These are phyloP conservation scores for Rhynchosporium secalis DNA, from an alignment of 2,329 filamentous ascomycete genomes.

Conservation along the genomic window DNA sequence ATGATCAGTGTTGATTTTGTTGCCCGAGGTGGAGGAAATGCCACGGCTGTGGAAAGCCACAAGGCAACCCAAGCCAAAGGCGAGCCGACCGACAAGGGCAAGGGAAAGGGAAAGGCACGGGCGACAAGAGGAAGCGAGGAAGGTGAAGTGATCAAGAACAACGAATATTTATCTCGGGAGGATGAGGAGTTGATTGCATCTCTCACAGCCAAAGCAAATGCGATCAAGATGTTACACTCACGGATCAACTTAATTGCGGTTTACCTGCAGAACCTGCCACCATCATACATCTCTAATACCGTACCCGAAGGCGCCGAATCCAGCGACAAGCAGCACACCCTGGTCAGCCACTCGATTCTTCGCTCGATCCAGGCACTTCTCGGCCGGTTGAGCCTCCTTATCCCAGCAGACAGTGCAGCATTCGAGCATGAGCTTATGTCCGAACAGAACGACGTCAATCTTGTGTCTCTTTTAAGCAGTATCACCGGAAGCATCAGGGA, in stretches of 20 bases:
- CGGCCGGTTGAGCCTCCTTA: constrained; percentile 77
- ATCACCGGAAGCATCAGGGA: constrained; percentile 72
- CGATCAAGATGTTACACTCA: constrained; percentile 87
- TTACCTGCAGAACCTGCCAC: constrained; percentile 76
- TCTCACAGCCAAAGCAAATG: constrained; percentile 86
- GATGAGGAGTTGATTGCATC: constrained; percentile 63
- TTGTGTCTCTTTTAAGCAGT: constrained; percentile 73
- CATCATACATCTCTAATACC: constrained; percentile 58
- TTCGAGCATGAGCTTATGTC: constrained; percentile 72
- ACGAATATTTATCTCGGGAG: constrained; percentile 55
- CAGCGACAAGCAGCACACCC: constrained; percentile 32
- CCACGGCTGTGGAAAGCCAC: constrained; percentile 56
- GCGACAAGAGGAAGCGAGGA: constrained; percentile 36
- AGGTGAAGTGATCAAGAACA: constrained; percentile 41
- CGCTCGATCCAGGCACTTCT: constrained; percentile 87
- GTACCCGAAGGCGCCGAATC: constrained; percentile 39
- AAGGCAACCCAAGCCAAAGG: constrained; percentile 38
- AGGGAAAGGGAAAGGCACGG: constrained; percentile 37
- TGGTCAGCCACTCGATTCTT: constrained; percentile 67
- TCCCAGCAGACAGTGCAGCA: constrained; percentile 63
- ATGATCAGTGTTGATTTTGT: constrained; percentile 98
- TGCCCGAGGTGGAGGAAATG: constrained; percentile 79
- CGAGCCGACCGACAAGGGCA: constrained; percentile 33
- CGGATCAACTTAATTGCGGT: constrained; percentile 69
- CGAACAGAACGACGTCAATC: constrained; percentile 80